A percentile compares a stretch with the other conserved stretches of the same genome.
Evolutionary conservation across 2,329 filamentous ascomycete species (phyloP).

Genomic region (Rachicladosporium sp.): DNA sequence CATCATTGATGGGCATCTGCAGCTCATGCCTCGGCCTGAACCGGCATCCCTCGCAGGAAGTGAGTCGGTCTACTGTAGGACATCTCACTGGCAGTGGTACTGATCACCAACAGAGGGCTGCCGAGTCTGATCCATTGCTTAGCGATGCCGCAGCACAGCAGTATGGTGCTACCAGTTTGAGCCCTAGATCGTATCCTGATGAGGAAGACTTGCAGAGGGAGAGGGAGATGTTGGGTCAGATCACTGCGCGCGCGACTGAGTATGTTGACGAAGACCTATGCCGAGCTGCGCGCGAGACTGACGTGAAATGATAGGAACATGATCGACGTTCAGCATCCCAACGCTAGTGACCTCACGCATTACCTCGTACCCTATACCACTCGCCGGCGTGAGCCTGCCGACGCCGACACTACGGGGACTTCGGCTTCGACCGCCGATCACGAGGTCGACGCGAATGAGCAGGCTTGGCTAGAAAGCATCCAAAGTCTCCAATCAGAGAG

Average conservation of each 20-base stretch:
- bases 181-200: slow-evolving; percentile 29
- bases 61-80: slow-evolving; percentile 18
- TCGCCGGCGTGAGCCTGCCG: slow-evolving; percentile 7
- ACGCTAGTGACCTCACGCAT: slow-evolving; percentile 23
- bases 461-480: slow-evolving; percentile 21
- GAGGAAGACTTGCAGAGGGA: slow-evolving; percentile 37
- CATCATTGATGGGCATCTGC: slow-evolving; percentile 35
- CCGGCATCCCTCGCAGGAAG: slow-evolving; percentile 32
- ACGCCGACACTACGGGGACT: slow-evolving; percentile 1
- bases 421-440: slow-evolving; percentile 4
- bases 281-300: slow-evolving; percentile 7
- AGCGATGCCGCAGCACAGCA: slow-evolving; percentile 31
- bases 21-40: slow-evolving; percentile 35
- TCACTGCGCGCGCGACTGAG: slow-evolving; percentile 38
- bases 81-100: slow-evolving; percentile 12
- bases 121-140: slow-evolving; percentile 35
- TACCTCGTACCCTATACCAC: slow-evolving; percentile 8
- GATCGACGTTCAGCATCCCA: slow-evolving; percentile 36
- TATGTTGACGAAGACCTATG: slow-evolving; percentile 16
- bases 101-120: slow-evolving; percentile 26
- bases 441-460: slow-evolving; percentile 15
- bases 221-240: slow-evolving; percentile 35
- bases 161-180: slow-evolving; percentile 32
- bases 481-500: slow-evolving; percentile 12
- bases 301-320: slow-evolving; percentile 28